phyloP scores from a whole-genome alignment of 257 asterid genomes.

The Craterostigma plantagineum region DNA sequence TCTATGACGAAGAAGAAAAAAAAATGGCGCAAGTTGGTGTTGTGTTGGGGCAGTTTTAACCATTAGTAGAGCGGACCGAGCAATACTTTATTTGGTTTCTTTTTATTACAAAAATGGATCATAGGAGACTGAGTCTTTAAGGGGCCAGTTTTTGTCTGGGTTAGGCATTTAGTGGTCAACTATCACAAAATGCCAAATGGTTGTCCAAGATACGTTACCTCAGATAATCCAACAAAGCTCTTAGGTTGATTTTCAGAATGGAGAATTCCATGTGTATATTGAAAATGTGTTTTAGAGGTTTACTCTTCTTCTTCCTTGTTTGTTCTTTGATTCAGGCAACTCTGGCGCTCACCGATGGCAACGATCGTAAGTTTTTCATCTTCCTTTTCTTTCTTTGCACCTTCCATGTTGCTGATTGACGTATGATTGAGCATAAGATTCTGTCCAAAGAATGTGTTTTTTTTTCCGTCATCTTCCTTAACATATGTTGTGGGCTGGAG shows the following conservation, averaged over 20 bases:
- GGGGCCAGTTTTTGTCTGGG: conserved; percentile 17
- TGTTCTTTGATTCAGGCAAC: conserved; percentile 15
- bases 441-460: too few species aligned
- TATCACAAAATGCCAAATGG: conserved; percentile 4
- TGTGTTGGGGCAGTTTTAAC: too few species aligned
- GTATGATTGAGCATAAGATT: not conserved
- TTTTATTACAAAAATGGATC: not conserved
- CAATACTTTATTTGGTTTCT: too few species aligned
- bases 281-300: conserved; percentile 23
- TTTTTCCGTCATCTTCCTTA: too few species aligned
- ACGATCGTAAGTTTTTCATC: conserved; percentile 33
- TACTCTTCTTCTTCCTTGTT: conserved; percentile 18
- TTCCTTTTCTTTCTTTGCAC: not conserved
- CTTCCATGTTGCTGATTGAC: conserved; percentile 5
- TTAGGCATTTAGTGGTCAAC: conserved; percentile 22
- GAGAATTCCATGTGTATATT: conserved; percentile 7
- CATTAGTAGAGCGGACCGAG: too few species aligned
- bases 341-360: conserved; percentile 24
- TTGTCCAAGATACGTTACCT: not conserved
- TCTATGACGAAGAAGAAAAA: too few species aligned
- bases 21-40: too few species aligned
- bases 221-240: conserved; percentile 11
- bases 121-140: conserved; percentile 15
- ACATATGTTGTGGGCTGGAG: too few species aligned
- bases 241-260: conserved; percentile 5